Evolutionary conservation across 805 yeast genomes (phyloP).

Genomic region (Lipomyces yamadae): DNA sequence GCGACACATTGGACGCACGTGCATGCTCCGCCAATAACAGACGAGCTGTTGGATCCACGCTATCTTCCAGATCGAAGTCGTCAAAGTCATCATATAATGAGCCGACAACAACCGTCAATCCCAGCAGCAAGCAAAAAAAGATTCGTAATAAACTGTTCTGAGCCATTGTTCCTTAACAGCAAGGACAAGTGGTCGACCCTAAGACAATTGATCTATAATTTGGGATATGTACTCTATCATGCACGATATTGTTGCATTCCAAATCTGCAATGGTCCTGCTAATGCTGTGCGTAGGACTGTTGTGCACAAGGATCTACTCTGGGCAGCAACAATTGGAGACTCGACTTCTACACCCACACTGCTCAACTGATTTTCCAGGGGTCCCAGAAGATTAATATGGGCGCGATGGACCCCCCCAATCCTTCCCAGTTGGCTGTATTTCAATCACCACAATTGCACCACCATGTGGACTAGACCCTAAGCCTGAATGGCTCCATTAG

Average conservation of each 20-base stretch:
- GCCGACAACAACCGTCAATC: neutral
- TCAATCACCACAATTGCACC: too few species aligned
- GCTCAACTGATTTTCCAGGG: too few species aligned
- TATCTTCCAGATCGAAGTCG: neutral
- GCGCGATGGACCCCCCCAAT: too few species aligned
- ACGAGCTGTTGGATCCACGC: neutral
- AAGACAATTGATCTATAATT: constrained; percentile 1
- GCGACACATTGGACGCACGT: constrained; percentile 53
- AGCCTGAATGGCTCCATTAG: too few species aligned
- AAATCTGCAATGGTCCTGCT: neutral
- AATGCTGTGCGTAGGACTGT: neutral
- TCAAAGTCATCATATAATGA: neutral
- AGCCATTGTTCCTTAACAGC: neutral
- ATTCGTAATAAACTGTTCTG: neutral
- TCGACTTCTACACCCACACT: too few species aligned
- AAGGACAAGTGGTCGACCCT: neutral
- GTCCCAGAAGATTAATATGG: too few species aligned
- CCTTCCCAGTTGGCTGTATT: too few species aligned
- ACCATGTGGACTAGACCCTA: too few species aligned
- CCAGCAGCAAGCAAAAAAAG: neutral
- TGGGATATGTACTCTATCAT: neutral
- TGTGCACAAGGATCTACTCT: too few species aligned
- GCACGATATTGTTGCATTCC: neutral
- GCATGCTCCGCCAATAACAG: constrained; percentile 41
- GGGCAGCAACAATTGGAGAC: too few species aligned